A percentile compares a stretch with the other conserved stretches of the same genome.
Evolutionary conservation across 495 filamentous ascomycete genomes (phyloP).

Genomic region (Aspergillus nanangensis): DNA sequence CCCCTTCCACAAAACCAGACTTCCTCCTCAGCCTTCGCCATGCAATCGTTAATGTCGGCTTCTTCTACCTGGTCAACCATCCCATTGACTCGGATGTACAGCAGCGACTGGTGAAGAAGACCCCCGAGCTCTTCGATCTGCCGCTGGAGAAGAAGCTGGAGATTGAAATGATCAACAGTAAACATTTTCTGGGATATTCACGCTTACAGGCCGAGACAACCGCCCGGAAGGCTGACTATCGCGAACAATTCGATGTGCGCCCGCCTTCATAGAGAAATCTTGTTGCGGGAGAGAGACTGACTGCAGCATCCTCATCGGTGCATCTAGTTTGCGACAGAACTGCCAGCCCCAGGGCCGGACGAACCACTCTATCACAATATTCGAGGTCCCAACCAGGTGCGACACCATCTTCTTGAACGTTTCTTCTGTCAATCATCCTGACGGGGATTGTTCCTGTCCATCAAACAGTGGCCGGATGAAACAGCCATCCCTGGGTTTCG

Average conservation of each 20-base stretch:
- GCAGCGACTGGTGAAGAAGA: conserved; percentile 62
- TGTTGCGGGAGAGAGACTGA: no score
- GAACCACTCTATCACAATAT: conserved; percentile 78
- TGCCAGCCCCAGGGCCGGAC: conserved; percentile 55
- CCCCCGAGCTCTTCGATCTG: conserved; percentile 74
- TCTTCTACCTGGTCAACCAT: conserved; percentile 85
- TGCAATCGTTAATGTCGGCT: conserved; percentile 86
- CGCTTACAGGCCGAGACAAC: conserved; percentile 47
- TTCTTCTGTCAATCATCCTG: background rate
- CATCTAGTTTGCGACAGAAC: conserved; percentile 51
- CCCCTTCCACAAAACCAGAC: conserved; percentile 62
- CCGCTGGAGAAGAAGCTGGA: conserved; percentile 76
- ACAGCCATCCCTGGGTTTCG: conserved; percentile 67
- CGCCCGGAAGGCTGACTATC: conserved; percentile 35
- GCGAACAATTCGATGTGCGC: conserved; percentile 90
- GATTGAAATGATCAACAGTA: conserved; percentile 87
- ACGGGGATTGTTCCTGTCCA: no score
- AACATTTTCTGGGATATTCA: conserved; percentile 53
- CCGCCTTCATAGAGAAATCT: conserved; percentile 16
- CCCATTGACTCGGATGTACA: conserved; percentile 67
- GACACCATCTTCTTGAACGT: background rate
- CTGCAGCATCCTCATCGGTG: background rate
- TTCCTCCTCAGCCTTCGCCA: conserved; percentile 72
- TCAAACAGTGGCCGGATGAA: conserved; percentile 75
- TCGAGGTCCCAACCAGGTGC: conserved; percentile 65